A percentile compares a stretch with the other conserved stretches of the same genome.
phyloP scores from a whole-genome alignment of 2,329 filamentous ascomycete genomes.

The Xylariaceae sp. region DNA sequence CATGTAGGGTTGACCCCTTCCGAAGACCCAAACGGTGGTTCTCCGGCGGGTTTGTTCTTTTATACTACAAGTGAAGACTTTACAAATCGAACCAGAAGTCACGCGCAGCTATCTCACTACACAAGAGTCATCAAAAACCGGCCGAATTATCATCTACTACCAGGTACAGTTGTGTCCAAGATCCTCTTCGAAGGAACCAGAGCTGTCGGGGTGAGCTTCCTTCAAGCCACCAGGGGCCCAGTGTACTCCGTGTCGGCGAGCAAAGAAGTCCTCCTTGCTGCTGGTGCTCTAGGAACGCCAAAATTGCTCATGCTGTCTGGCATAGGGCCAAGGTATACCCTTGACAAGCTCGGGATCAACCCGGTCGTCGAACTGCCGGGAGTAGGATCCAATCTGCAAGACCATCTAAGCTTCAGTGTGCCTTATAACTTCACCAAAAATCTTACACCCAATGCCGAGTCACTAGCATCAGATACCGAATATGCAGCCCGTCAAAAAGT shows the following conservation, averaged over 20 bases:
- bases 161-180: constrained; percentile 60
- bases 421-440: constrained; percentile 34
- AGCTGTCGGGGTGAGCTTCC: constrained; percentile 65
- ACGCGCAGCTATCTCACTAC: constrained; percentile 39
- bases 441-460: constrained; percentile 36
- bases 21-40: constrained; percentile 34
- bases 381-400: constrained; percentile 55
- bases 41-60: constrained; percentile 37
- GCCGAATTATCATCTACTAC: constrained; percentile 64
- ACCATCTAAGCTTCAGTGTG: too few species aligned
- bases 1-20: constrained; percentile 31
- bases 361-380: constrained; percentile 52
- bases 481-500: constrained; percentile 42
- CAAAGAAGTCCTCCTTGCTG: constrained; percentile 50
- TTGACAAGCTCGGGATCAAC: constrained; percentile 47
- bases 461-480: constrained; percentile 41
- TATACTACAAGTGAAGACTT: constrained; percentile 40
- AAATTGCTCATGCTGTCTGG: constrained; percentile 58
- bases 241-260: constrained; percentile 52
- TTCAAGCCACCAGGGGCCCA: constrained; percentile 38
- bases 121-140: constrained; percentile 45
- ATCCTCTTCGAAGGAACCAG: constrained; percentile 59
- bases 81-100: constrained; percentile 40
- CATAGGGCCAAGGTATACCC: constrained; percentile 47
- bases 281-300: constrained; percentile 49